Evolutionary conservation across 805 yeast genomes (phyloP).

Genomic region (Zygoascus flipseniorum): DNA sequence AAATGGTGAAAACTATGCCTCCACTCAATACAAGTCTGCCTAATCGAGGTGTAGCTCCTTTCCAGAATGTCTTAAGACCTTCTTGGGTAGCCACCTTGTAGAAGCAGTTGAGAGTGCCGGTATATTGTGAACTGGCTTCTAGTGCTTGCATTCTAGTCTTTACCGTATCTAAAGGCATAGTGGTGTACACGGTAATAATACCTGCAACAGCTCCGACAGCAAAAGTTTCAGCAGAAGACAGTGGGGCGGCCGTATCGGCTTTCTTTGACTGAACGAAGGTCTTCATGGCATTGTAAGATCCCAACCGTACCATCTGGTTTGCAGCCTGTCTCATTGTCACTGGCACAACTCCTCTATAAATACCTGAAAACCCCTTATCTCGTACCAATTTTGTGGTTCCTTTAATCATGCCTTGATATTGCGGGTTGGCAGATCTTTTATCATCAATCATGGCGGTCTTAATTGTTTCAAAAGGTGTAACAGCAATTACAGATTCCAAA

Average conservation of each 20-base stretch:
- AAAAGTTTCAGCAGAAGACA: constrained; percentile 73
- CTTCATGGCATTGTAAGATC: constrained; percentile 85
- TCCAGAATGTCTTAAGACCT: constrained; percentile 90
- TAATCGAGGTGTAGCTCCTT: constrained; percentile 94
- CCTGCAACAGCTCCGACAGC: constrained; percentile 88
- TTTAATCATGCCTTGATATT: constrained; percentile 51
- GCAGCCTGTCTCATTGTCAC: constrained; percentile 95
- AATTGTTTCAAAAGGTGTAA: constrained; percentile 94
- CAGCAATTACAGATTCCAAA: constrained; percentile 83
- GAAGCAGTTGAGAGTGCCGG: constrained; percentile 77
- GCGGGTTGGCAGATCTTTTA: constrained; percentile 66
- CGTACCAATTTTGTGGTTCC: constrained; percentile 59
- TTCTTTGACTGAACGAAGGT: constrained; percentile 63
- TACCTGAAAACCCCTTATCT: constrained; percentile 76
- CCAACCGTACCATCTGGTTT: constrained; percentile 88
- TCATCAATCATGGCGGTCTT: constrained; percentile 95
- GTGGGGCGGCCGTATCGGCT: constrained; percentile 62
- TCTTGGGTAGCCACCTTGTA: constrained; percentile 71
- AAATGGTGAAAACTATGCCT: constrained; percentile 94
- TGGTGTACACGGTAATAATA: constrained; percentile 77
- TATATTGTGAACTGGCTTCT: constrained; percentile 62
- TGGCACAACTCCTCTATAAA: constrained; percentile 85
- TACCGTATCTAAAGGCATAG: constrained; percentile 94
- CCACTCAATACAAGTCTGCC: constrained; percentile 91
- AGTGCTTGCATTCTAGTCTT: constrained; percentile 96